phyloP scores from a whole-genome alignment of 345 rosid species.

The Euclidium syriacum region DNA sequence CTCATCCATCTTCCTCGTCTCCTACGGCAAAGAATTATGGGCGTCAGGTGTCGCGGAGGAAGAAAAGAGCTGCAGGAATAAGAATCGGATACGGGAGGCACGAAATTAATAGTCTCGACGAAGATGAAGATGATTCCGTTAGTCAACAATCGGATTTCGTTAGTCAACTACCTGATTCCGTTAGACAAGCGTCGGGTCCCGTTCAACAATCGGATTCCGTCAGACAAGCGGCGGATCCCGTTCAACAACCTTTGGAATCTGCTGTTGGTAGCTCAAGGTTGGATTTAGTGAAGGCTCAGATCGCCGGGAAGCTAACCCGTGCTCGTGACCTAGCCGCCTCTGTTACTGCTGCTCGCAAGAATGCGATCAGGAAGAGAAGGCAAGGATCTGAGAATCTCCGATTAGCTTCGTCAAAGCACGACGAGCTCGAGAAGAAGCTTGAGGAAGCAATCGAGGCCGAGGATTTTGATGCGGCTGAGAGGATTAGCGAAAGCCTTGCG shows the following conservation, averaged over 20 bases:
- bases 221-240: neutral
- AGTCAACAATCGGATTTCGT: slow-evolving; percentile 23
- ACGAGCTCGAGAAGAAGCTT: slow-evolving; percentile 59
- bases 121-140: slow-evolving; percentile 31
- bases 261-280: slow-evolving; percentile 15
- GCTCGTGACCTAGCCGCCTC: slow-evolving; percentile 52
- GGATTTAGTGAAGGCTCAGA: slow-evolving; percentile 41
- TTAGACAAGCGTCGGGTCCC: neutral
- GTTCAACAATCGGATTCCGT: slow-evolving; percentile 14
- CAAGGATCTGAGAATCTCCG: slow-evolving; percentile 53
- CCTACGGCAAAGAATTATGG: slow-evolving; percentile 12
- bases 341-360: slow-evolving; percentile 53
- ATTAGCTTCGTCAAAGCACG: slow-evolving; percentile 44
- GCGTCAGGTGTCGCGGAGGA: slow-evolving; percentile 66
- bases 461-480: slow-evolving; percentile 80
- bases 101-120: slow-evolving; percentile 16
- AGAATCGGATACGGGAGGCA: slow-evolving; percentile 73
- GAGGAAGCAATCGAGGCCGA: slow-evolving; percentile 82
- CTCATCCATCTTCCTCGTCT: slow-evolving; percentile 16
- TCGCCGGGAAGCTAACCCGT: slow-evolving; percentile 45
- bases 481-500: slow-evolving; percentile 66
- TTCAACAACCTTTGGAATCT: slow-evolving; percentile 8
- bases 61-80: slow-evolving; percentile 62
- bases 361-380: slow-evolving; percentile 52
- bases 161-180: slow-evolving; percentile 21